A percentile compares a stretch with the other conserved stretches of the same genome.
phyloP scores from a whole-genome alignment of 257 asterid genomes.

The Solanum rostratum region DNA sequence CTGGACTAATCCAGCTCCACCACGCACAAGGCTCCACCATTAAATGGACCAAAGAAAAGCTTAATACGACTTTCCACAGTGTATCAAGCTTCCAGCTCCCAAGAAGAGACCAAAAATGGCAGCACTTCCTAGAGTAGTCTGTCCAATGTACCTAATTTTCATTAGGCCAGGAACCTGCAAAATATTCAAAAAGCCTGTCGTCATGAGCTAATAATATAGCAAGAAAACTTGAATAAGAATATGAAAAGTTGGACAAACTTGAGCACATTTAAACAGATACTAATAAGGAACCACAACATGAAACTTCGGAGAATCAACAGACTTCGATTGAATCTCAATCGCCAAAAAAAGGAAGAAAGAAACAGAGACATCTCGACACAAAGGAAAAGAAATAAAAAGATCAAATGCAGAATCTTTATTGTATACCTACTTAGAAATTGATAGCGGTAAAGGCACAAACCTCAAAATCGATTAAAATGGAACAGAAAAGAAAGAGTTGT shows the following conservation, averaged over 20 bases:
- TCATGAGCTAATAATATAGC: neutral
- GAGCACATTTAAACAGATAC: neutral
- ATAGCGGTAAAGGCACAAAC: neutral
- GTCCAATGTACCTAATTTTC: slow-evolving; percentile 75
- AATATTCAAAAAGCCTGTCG: neutral
- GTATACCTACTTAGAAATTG: neutral
- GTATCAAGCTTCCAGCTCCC: slow-evolving; percentile 35
- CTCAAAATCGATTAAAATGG: neutral
- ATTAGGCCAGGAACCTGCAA: slow-evolving; percentile 75
- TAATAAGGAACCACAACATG: neutral
- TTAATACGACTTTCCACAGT: slow-evolving; percentile 70
- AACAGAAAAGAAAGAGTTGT: neutral
- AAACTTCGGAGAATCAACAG: neutral
- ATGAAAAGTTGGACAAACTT: neutral
- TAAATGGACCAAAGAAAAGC: neutral
- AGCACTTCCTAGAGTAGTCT: slow-evolving; percentile 76
- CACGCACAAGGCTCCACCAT: neutral
- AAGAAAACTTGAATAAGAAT: neutral
- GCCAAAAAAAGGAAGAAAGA: neutral
- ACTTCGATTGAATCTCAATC: neutral
- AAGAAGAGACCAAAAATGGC: neutral
- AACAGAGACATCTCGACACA: neutral
- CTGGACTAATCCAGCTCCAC: neutral
- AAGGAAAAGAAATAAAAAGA: neutral
- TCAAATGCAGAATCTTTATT: neutral